A percentile compares a stretch with the other conserved stretches of the same genome.
phyloP scores from a whole-genome alignment of 306 rosid species.

The Acacia crassicarpa region DNA sequence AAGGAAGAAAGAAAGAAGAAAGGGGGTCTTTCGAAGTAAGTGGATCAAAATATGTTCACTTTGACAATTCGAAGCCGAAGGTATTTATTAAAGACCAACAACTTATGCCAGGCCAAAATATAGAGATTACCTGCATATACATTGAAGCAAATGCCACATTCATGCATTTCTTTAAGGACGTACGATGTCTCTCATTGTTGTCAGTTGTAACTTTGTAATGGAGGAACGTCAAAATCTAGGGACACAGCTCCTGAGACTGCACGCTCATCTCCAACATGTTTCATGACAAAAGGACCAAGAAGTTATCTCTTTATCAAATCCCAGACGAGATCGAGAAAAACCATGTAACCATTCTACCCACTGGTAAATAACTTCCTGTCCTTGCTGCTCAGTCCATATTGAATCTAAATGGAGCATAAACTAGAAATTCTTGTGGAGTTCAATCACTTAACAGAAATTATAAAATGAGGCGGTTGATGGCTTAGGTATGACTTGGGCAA shows the following conservation, averaged over 20 bases:
- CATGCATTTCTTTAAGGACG: conserved; percentile 62
- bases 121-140: conserved; percentile 66
- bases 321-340: conserved; percentile 69
- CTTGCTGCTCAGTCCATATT: conserved; percentile 71
- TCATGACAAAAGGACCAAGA: conserved; percentile 66
- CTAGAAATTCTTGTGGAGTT: conserved; percentile 51
- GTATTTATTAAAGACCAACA: background rate
- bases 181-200: conserved; percentile 55
- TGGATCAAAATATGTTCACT: background rate
- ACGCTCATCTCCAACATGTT: conserved; percentile 52
- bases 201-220: conserved; percentile 61
- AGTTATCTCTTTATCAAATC: conserved; percentile 57
- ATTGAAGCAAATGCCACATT: conserved; percentile 53
- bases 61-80: background rate
- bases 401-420: conserved; percentile 72
- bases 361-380: conserved; percentile 77
- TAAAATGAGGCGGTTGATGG: conserved; percentile 69
- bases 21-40: background rate
- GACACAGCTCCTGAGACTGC: conserved; percentile 58
- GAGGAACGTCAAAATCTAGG: conserved; percentile 69
- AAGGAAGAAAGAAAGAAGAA: background rate
- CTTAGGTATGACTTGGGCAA: conserved; percentile 84
- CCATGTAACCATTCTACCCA: conserved; percentile 94
- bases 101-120: conserved; percentile 17
- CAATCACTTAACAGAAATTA: conserved; percentile 76